Evolutionary conservation across 2,329 filamentous ascomycete species (phyloP).

Genomic region (Sporothrix sp.): DNA sequence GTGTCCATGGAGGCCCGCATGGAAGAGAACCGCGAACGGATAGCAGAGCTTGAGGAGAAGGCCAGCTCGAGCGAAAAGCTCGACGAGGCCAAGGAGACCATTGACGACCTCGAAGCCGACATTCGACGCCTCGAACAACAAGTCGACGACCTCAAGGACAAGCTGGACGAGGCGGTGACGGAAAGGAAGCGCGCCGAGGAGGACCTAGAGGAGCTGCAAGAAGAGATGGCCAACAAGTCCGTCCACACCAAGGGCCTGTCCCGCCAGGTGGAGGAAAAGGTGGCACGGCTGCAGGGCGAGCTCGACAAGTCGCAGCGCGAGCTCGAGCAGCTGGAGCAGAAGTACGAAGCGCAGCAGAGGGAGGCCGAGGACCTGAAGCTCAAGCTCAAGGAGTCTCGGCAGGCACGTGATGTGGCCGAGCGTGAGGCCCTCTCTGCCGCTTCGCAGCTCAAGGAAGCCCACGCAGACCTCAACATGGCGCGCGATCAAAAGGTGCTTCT

Average conservation of each 20-base stretch:
- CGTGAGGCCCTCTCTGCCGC: constrained; percentile 31
- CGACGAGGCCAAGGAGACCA: constrained; percentile 47
- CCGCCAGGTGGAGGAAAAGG: constrained; percentile 64
- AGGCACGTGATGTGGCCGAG: constrained; percentile 33
- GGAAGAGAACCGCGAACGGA: constrained; percentile 43
- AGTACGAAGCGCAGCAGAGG: constrained; percentile 36
- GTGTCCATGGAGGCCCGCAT: constrained; percentile 46
- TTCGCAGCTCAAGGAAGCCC: constrained; percentile 43
- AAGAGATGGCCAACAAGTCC: constrained; percentile 72
- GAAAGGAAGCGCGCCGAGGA: constrained; percentile 49
- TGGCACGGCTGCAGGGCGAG: constrained; percentile 56
- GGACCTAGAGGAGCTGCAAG: constrained; percentile 57
- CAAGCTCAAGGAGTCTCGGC: constrained; percentile 34
- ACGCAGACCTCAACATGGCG: constrained; percentile 49
- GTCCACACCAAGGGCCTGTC: constrained; percentile 64
- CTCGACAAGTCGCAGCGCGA: constrained; percentile 44
- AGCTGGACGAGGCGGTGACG: constrained; percentile 41
- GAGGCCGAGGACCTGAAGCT: constrained; percentile 37
- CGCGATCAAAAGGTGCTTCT: constrained; percentile 58
- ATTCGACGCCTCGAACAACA: constrained; percentile 45
- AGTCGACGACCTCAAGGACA: constrained; percentile 44
- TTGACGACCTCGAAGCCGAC: constrained; percentile 47
- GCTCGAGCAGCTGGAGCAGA: constrained; percentile 42
- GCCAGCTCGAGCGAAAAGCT: constrained; percentile 42
- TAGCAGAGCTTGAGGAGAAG: constrained; percentile 48